phyloP scores from a whole-genome alignment of 441 rosid species.

The Kokia cookei region DNA sequence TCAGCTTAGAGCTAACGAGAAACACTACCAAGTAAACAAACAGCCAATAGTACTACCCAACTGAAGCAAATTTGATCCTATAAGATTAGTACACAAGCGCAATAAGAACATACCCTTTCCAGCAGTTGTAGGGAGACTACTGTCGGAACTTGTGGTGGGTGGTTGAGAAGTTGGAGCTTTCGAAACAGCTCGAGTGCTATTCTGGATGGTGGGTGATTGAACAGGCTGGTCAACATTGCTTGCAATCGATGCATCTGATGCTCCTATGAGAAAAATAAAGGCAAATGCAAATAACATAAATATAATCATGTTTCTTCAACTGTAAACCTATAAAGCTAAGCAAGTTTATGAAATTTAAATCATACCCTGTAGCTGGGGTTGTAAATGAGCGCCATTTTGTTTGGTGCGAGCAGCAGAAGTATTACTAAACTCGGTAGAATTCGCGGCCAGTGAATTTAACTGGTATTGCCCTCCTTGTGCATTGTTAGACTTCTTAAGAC shows the following conservation, averaged over 20 bases:
- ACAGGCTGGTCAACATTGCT: slow-evolving; percentile 30
- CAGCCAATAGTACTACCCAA: neutral
- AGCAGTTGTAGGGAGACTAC: slow-evolving; percentile 30
- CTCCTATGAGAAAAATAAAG: slow-evolving; percentile 29
- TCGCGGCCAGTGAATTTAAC: slow-evolving; percentile 39
- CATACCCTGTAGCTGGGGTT: slow-evolving; percentile 55
- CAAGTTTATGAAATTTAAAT: neutral
- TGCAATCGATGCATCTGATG: slow-evolving; percentile 39
- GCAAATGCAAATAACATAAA: neutral
- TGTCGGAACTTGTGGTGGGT: slow-evolving; percentile 50
- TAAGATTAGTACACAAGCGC: neutral
- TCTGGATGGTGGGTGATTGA: slow-evolving; percentile 35
- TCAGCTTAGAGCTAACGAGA: neutral
- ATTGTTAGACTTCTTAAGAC: slow-evolving; percentile 29
- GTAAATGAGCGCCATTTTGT: slow-evolving; percentile 60
- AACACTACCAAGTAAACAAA: neutral
- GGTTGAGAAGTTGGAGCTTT: slow-evolving; percentile 80
- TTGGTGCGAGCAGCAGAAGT: slow-evolving; percentile 31
- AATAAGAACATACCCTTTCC: slow-evolving; percentile 41
- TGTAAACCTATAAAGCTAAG: neutral
- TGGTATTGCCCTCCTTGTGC: slow-evolving; percentile 13
- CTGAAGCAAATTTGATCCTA: neutral
- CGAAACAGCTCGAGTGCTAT: slow-evolving; percentile 51
- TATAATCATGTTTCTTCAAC: neutral
- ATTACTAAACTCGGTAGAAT: slow-evolving; percentile 36